phyloP scores from a whole-genome alignment of 768 basidiomycete genomes.

The Austroboletus festivus region DNA sequence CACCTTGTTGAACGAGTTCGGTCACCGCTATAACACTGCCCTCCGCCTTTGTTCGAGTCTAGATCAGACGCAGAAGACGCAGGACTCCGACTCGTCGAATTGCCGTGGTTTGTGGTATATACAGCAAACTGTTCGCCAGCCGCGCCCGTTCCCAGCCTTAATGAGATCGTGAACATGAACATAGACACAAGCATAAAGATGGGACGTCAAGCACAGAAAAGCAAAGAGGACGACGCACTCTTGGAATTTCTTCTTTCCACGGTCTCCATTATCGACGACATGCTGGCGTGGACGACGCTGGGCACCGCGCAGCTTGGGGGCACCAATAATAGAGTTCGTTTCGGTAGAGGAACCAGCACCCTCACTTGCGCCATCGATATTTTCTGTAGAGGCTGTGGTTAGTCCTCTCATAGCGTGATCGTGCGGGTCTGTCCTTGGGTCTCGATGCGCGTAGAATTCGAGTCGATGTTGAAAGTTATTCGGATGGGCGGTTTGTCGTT shows the following conservation, averaged over 20 bases:
- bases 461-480: too few species aligned
- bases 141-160: not conserved
- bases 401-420: slow-evolving; percentile 40
- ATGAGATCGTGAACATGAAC: not conserved
- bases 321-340: slow-evolving; percentile 36
- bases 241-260: slow-evolving; percentile 91
- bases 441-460: slow-evolving; percentile 37
- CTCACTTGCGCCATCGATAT: too few species aligned
- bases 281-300: slow-evolving; percentile 44
- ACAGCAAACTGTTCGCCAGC: slow-evolving; percentile 72
- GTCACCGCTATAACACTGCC: slow-evolving; percentile 1
- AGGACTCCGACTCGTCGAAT: slow-evolving; percentile 79
- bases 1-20: slow-evolving; percentile 12
- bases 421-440: slow-evolving; percentile 53
- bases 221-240: slow-evolving; percentile 53
- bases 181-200: not conserved
- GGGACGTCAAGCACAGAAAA: too few species aligned
- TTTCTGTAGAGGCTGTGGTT: slow-evolving; percentile 32
- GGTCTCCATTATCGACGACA: slow-evolving; percentile 89
- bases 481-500: too few species aligned
- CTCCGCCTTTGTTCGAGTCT: slow-evolving; percentile 16
- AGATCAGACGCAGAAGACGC: slow-evolving; percentile 40
- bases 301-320: slow-evolving; percentile 59
- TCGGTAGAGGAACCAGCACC: slow-evolving; percentile 21
- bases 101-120: slow-evolving; percentile 82